phyloP scores from a whole-genome alignment of 768 basidiomycete genomes.

The Dacryopinax primogenitus region DNA sequence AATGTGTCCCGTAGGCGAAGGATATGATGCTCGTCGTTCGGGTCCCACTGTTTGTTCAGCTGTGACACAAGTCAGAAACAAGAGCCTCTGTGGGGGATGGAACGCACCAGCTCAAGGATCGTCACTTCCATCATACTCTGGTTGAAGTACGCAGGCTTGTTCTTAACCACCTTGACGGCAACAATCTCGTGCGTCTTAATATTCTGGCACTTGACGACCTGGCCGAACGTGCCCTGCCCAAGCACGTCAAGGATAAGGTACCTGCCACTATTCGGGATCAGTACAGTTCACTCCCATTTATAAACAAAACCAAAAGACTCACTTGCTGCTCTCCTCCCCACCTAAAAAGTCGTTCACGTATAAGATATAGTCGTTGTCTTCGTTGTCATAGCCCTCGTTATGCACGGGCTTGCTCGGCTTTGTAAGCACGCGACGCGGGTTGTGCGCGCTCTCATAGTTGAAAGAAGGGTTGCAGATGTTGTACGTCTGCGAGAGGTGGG shows the following conservation, averaged over 20 bases:
- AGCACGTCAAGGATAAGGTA: constrained; percentile 96
- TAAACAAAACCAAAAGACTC: constrained; percentile 26
- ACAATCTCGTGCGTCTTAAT: constrained; percentile 99
- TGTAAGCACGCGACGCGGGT: constrained; percentile 90
- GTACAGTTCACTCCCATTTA: constrained; percentile 9
- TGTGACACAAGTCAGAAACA: constrained; percentile 26
- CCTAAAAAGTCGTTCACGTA: constrained; percentile 99
- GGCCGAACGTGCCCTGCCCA: constrained; percentile 97
- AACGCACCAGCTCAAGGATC: constrained; percentile 78
- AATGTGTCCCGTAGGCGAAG: constrained; percentile 89
- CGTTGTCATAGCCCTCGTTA: constrained; percentile 97
- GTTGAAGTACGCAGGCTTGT: constrained; percentile 98
- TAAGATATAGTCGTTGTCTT: constrained; percentile 97
- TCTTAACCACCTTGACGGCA: constrained; percentile 98
- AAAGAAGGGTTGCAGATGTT: constrained; percentile 90
- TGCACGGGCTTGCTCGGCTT: constrained; percentile 93
- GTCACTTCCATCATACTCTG: constrained; percentile 99
- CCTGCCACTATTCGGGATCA: constrained; percentile 31
- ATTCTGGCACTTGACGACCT: constrained; percentile 99
- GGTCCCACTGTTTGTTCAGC: constrained; percentile 91
- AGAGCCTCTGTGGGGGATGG: neutral
- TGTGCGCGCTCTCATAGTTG: constrained; percentile 86
- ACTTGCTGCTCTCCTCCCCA: constrained; percentile 90
- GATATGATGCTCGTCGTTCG: constrained; percentile 91
- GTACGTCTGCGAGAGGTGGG: constrained; percentile 79